Conservation (phyloP, 2,329 filamentous ascomycete genomes). For the Neonectria punicea region DNA sequence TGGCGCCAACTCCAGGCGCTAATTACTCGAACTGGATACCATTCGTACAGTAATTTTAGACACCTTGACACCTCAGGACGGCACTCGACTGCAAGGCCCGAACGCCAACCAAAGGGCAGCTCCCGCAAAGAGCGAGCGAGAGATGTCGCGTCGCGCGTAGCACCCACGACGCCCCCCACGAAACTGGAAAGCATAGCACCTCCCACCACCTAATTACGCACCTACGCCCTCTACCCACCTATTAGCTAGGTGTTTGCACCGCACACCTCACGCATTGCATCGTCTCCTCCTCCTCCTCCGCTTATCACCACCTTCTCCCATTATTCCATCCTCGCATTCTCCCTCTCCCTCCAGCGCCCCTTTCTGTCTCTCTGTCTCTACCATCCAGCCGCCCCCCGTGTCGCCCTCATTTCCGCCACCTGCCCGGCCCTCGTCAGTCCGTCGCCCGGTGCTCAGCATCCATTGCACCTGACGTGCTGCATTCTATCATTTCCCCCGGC, state of each 20-base stretch:
- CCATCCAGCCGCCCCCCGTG: constrained; percentile 17
- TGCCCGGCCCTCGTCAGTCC: constrained; percentile 16
- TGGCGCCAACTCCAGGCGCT: constrained; percentile 5
- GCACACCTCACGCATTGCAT: constrained; percentile 26
- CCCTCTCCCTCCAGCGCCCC: not conserved
- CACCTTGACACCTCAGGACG: not conserved
- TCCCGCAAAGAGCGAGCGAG: not conserved
- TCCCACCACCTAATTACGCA: not conserved
- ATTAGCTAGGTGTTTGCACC: not conserved
- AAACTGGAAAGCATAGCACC: constrained; percentile 12
- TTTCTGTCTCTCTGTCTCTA: constrained; percentile 15
- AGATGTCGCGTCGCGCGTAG: constrained; percentile 42
- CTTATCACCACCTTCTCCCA: constrained; percentile 20
- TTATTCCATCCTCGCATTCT: constrained; percentile 3
- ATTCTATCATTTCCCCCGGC: constrained; percentile 14
- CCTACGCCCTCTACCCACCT: too few species aligned
- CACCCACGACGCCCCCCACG: constrained; percentile 28
- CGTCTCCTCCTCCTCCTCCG: constrained; percentile 31
- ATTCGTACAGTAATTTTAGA: too few species aligned
- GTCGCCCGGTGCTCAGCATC: constrained; percentile 17
- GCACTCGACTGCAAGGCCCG: not conserved
- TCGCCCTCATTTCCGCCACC: constrained; percentile 24
- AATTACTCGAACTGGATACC: not conserved
- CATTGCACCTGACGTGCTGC: constrained; percentile 8
- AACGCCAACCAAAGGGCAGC: constrained; percentile 6